Evolutionary conservation across 2,329 filamentous ascomycete genomes (phyloP), one percentile per base, ranked within the genome.

Genomic region (Biscogniauxia mediterranea): DNA sequence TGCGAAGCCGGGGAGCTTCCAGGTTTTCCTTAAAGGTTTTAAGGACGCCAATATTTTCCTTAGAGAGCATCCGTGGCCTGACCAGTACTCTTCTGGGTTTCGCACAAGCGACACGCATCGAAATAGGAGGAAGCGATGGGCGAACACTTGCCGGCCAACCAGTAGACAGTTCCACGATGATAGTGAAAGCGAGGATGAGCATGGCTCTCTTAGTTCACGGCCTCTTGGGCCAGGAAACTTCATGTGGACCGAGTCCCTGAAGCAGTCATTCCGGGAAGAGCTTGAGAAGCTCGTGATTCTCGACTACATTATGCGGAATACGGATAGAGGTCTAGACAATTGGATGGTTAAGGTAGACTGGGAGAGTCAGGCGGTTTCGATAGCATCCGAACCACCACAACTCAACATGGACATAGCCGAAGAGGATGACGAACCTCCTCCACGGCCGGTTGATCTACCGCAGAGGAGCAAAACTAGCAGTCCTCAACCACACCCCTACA

Each of bases 321-420:
- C 95, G 1, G 95, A 99, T 75, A 86, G 95, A 77, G 95, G 95
- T 1, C 81, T 97, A 60, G 95, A 99, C 75, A 99, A 99, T 70
- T 99, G 95, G 95, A 99, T 99, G 95, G 93, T 99, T 73, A 95
- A 92, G 75, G 91, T 99, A 32, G 93, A 99, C 75, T 92, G 88
- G 83, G 85, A 92, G 68, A 88, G 85, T 2, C 87, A 95, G 71
- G 85, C 90, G 70, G 94, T 95, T 13, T 92, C 90, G 7, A 92
- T 99, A 66, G 89, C 90, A 17, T 92, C 92, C 0, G 93, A 97
- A 62, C 92, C 93, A 11, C 79, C 85, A 52, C 84, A 85, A 26
- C 76, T 96, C 81, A 72, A 91, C 82, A 79, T 82, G 81, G 85
- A 88, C 56, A 77, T 81, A 2, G 60, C 70, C 32, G 75, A 78